These are phyloP conservation scores for Candida schatavii DNA, from an alignment of 805 yeast genomes.

Conservation along the genomic window DNA sequence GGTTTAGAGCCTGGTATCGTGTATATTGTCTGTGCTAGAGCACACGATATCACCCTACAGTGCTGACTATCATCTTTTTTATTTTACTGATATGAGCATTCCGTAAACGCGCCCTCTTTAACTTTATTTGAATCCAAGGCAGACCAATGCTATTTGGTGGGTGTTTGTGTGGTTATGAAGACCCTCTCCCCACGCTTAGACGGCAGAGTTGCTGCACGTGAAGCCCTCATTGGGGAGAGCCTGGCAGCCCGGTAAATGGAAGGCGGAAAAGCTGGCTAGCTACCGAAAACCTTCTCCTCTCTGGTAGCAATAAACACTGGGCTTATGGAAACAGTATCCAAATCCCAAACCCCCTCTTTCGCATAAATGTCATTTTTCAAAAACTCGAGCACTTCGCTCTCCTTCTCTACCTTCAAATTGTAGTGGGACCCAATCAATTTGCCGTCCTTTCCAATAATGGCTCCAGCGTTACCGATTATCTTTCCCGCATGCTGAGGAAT, in stretches of 20 bases:
- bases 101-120: too few species aligned
- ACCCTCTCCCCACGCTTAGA: too few species aligned
- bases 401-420: constrained; percentile 55
- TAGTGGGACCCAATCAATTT: constrained; percentile 60
- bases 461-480: constrained; percentile 46
- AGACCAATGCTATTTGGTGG: too few species aligned
- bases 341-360: constrained; percentile 65
- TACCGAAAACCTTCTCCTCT: constrained; percentile 1
- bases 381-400: constrained; percentile 55
- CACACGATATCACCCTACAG: too few species aligned
- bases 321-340: constrained; percentile 48
- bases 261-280: not conserved
- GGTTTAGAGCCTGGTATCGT: too few species aligned
- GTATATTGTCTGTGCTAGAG: too few species aligned
- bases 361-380: constrained; percentile 57
- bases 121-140: too few species aligned
- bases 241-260: not conserved
- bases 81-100: too few species aligned
- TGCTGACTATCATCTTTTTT: too few species aligned
- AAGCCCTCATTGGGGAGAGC: not conserved
- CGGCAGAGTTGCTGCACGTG: not conserved
- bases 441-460: constrained; percentile 25
- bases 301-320: constrained; percentile 40
- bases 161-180: too few species aligned
- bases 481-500: constrained; percentile 41